Conservation (phyloP, 1,139 yeast species). For the Suhomyces wounanorum region DNA sequence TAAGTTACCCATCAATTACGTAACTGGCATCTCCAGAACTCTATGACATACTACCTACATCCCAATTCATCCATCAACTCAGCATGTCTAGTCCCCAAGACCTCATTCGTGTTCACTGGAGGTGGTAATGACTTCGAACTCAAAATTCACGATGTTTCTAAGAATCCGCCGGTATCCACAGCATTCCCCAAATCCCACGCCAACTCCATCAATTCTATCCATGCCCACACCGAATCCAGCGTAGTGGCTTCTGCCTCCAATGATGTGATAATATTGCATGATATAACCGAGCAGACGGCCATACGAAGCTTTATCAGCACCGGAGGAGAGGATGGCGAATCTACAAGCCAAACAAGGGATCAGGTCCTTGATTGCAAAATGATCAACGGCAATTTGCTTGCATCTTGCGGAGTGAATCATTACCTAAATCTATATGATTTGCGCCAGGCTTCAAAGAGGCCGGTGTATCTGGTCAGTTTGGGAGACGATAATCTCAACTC, state of each 20-base stretch:
- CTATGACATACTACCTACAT: conserved; percentile 6
- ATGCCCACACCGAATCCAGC: conserved; percentile 11
- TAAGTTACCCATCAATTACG: not conserved
- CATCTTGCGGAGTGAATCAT: conserved; percentile 30
- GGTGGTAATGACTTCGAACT: conserved; percentile 27
- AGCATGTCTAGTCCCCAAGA: conserved; percentile 18
- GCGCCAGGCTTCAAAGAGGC: conserved; percentile 15
- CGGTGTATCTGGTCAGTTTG: conserved; percentile 21
- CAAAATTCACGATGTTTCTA: conserved; percentile 20
- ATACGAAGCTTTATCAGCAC: conserved; percentile 5
- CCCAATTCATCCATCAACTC: conserved; percentile 25
- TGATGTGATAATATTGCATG: conserved; percentile 16
- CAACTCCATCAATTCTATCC: conserved; percentile 22
- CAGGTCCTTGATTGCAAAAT: conserved; percentile 19
- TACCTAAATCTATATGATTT: conserved; percentile 24
- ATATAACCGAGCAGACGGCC: conserved; percentile 19
- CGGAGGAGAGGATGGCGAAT: not conserved
- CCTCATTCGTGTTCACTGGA: conserved; percentile 26
- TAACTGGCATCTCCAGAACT: not conserved
- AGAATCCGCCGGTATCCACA: conserved; percentile 8
- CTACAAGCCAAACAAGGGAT: conserved; percentile 11
- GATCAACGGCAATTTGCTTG: conserved; percentile 20
- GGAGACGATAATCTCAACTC: conserved; percentile 35
- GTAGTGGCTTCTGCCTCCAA: conserved; percentile 18
- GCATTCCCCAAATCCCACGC: conserved; percentile 23